These are phyloP conservation scores for Cytospora leucostoma DNA, from an alignment of 2,329 filamentous ascomycete species.

Conservation along the genomic window DNA sequence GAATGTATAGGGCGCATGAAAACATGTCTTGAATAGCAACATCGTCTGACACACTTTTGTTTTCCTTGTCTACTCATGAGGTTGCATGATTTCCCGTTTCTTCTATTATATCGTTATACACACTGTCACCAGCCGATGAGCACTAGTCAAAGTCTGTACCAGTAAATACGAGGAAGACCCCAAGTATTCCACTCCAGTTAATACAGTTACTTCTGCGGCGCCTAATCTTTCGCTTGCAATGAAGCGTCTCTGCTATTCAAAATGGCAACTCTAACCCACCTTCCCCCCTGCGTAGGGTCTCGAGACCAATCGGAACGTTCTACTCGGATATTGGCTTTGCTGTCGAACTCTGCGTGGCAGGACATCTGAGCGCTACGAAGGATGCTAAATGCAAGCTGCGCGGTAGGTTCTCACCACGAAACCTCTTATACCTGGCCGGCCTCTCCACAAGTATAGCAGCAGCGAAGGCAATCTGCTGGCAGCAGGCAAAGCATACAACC, in stretches of 20 bases:
- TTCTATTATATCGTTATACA: constrained; percentile 20
- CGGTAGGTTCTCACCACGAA: background rate
- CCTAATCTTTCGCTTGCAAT: background rate
- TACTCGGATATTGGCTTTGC: background rate
- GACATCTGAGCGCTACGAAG: background rate
- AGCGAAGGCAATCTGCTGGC: background rate
- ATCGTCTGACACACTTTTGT: constrained; percentile 2
- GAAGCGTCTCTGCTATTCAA: background rate
- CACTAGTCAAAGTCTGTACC: background rate
- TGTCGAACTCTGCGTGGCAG: background rate
- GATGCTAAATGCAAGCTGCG: background rate
- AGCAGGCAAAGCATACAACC: background rate
- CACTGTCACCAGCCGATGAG: background rate
- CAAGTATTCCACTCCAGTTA: no score
- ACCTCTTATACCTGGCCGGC: background rate
- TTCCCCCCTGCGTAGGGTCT: no score
- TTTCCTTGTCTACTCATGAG: constrained; percentile 3
- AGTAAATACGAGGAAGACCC: background rate
- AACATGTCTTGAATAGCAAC: background rate
- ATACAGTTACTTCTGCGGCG: no score
- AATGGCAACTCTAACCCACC: no score
- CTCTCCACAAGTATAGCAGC: background rate
- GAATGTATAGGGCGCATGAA: constrained; percentile 8
- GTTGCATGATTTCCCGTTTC: background rate
- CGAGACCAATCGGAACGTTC: no score